A percentile compares a stretch with the other conserved stretches of the same genome.
Conservation (phyloP, 1,139 yeast genomes). For the Sugiyamaella grinbergsii region DNA sequence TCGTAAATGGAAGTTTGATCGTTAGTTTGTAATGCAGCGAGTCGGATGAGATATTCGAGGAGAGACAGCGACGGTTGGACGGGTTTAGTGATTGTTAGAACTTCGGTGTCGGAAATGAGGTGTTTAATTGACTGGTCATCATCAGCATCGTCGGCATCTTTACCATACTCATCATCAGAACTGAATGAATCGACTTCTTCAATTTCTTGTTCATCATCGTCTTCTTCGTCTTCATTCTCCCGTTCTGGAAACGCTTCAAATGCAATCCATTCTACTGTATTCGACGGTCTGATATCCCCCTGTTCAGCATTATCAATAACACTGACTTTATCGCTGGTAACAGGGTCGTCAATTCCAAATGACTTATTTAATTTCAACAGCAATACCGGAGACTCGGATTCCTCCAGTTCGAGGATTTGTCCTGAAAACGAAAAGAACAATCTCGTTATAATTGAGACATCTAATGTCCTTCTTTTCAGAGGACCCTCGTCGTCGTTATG, state of each 20-base stretch:
- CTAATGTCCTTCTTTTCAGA: constrained; percentile 38
- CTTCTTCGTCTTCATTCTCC: constrained; percentile 30
- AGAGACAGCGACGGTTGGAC: constrained; percentile 51
- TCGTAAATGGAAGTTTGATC: constrained; percentile 59
- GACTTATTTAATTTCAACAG: constrained; percentile 55
- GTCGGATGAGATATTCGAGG: constrained; percentile 64
- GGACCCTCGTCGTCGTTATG: constrained; percentile 57
- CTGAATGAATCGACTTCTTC: constrained; percentile 26
- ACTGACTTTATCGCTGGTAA: constrained; percentile 13
- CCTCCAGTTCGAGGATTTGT: constrained; percentile 62
- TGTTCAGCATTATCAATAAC: constrained; percentile 13
- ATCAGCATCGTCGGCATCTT: constrained; percentile 26
- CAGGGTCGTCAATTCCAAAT: constrained; percentile 24
- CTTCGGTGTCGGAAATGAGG: constrained; percentile 1
- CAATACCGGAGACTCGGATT: constrained; percentile 66
- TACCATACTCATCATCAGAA: constrained; percentile 35
- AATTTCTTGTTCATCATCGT: constrained; percentile 42
- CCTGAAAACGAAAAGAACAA: constrained; percentile 78
- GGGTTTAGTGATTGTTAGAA: neutral
- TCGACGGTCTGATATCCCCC: constrained; percentile 13
- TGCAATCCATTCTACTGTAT: constrained; percentile 53
- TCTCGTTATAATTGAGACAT: constrained; percentile 52
- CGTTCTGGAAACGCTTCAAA: constrained; percentile 50
- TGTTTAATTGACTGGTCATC: neutral
- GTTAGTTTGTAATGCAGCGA: constrained; percentile 61